Base-by-base conservation (phyloP, 352 stramenopile genomes). In the Pythium plurisporium region DNA sequence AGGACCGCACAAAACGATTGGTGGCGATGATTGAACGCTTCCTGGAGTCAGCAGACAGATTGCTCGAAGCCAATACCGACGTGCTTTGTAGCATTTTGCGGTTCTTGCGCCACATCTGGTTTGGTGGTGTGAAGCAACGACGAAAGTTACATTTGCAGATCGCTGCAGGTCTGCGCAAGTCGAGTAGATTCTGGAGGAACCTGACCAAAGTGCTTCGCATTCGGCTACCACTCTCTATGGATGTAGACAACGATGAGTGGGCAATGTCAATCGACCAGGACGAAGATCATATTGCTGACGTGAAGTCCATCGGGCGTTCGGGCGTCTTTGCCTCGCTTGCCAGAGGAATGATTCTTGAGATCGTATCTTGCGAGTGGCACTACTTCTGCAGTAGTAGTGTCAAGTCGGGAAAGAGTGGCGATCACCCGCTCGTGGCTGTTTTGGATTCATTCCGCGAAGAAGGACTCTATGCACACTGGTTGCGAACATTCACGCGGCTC, bases 301-400 rank as follows among this genome's bases (percentile, higher is more conserved):
- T 46, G 3, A 37, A 67, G 29, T 86, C 82, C 22, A 51, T 67
- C 17, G 79, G 79, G 9, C 74, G 79, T 10, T 80, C 74, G 10
- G 84, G 79, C 27, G 63, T 78, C 26, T 87, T 82, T 26, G 79
- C 71, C 4, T 86, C 77, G 27, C 43, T 87, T 12, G 73, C 76
- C 5, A 74, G 79, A 8, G 75, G 75, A 14, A 59, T 87, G 37
- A 82, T 87, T 27, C 62, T 90, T 29, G 66, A 87, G 50, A 69
- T 90, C 44, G 55, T 90, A 26, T 67, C 73, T 9, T 81, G 74
- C 27, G 79, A 89, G 41, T 90, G 75, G 76, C 76, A 87, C 40
- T 74, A 73, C 54, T 49, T 72, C n/a, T 66, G 59, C 46, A 55
- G 31, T 12, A 34, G 64, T 58, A 34, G 67, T 58, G 20, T 66